Evolutionary conservation across 1,284 basidiomycete species (phyloP), one percentile per base, ranked within the genome.

Genomic region (Sutorius eximius): DNA sequence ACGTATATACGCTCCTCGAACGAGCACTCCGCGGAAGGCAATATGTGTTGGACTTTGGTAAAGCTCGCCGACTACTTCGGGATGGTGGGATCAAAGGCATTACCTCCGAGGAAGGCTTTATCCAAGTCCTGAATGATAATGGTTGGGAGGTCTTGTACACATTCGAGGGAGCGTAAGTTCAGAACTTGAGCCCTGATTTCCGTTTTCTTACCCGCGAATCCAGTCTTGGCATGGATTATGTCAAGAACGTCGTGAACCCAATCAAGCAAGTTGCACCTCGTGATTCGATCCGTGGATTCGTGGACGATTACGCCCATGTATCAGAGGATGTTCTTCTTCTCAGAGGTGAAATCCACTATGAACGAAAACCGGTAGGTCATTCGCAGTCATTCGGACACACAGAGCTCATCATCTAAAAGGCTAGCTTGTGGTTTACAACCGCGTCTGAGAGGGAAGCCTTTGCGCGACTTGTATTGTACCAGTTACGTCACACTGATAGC

Each of bases 191-290:
- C 24, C n/a, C 10, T 41, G 18, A 29, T 34, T 5, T 7, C 15
- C 11, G 13, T 32, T 41, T 24, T 3, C 50, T 66, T 34, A 69
- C 46, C n/a, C 18, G 11, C 7, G 32, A 36, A 56, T 12, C 40
- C 56, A 81, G 77, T 27, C 65, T 71, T 11, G 70, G 75, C 11
- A 75, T 77, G 74, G 78, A 78, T 20, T 75, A 64, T 53, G 70
- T 75, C 36, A 79, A 80, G 62, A 72, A 76, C 18, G 72, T 79
- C 43, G 72, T 73, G 5, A 66, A 67, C 27, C 75, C 77, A 4
- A 63, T 73, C 30, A 67, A 61, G 40, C 73, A 79, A 60, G 70
- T 74, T 49, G 71, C 65, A 8, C 72, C 70, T 8, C 68, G 66
- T 40, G 61, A 67, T 29, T 62, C 63, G 1, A 62, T 80, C 55